Percentiles rank a stretch among this genome's conserved stretches.
These are phyloP conservation scores for Solanum ossicruentum DNA, from an alignment of 257 asterid genomes.

Conservation along the genomic window DNA sequence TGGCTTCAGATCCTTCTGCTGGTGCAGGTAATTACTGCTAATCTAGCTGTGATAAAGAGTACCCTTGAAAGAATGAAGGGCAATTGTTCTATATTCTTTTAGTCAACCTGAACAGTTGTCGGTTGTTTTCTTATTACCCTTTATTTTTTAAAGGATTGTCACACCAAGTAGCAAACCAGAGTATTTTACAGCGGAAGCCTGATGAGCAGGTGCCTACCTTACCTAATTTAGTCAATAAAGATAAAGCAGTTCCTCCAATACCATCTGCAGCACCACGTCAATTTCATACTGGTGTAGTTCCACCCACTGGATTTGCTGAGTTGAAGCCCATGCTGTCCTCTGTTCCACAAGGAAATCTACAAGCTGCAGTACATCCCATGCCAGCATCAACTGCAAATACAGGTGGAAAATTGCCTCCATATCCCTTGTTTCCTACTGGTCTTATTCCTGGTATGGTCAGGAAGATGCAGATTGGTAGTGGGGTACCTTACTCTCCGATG, in stretches of 20 bases:
- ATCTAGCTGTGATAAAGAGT: background rate
- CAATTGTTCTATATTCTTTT: background rate
- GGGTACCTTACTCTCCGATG: constrained; percentile 93
- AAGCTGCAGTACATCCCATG: constrained; percentile 18
- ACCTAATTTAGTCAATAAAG: constrained; percentile 35
- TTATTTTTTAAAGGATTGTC: background rate
- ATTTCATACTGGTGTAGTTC: constrained; percentile 46
- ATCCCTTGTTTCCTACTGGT: constrained; percentile 89
- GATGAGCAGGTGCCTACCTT: constrained; percentile 22
- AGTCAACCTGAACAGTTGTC: background rate
- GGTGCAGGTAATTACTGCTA: constrained; percentile 25
- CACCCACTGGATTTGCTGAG: constrained; percentile 35
- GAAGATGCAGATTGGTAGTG: constrained; percentile 96
- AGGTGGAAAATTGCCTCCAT: constrained; percentile 66
- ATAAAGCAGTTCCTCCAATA: constrained; percentile 41
- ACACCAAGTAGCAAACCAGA: constrained; percentile 29
- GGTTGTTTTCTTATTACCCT: background rate
- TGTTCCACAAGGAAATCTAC: constrained; percentile 38
- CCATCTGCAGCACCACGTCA: constrained; percentile 40
- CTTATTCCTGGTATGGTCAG: constrained; percentile 97
- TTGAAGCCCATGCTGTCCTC: constrained; percentile 33
- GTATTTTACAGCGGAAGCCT: constrained; percentile 42
- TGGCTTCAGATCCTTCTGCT: constrained; percentile 35
- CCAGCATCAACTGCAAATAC: constrained; percentile 12
- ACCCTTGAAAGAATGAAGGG: background rate